A percentile compares a stretch with the other conserved stretches of the same genome.
Conservation (phyloP, 345 rosid species). For the Gossypium longicalyx region DNA sequence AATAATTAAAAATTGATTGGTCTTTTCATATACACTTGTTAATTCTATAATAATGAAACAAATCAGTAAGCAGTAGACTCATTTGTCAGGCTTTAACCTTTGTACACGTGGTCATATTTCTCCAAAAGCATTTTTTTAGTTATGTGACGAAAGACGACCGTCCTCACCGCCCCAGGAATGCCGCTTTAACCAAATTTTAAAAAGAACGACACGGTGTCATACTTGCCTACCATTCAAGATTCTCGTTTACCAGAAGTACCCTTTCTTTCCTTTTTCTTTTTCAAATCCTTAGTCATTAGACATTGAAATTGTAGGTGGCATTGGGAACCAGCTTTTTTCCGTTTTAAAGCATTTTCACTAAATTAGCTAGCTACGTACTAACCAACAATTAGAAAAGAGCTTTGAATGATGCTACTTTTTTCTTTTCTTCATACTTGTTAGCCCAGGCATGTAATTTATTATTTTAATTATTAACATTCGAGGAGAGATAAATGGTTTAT, state of each 20-base stretch:
- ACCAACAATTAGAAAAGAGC: too few species aligned
- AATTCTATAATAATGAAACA: background rate
- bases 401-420: too few species aligned
- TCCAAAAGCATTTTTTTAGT: slow-evolving; percentile 4
- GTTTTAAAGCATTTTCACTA: too few species aligned
- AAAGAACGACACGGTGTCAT: slow-evolving; percentile 20
- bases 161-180: slow-evolving; percentile 21
- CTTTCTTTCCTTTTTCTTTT: background rate
- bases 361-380: too few species aligned
- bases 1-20: background rate
- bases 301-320: too few species aligned
- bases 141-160: slow-evolving; percentile 23
- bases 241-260: slow-evolving; percentile 11
- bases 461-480: too few species aligned
- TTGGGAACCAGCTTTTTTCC: too few species aligned
- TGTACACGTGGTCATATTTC: slow-evolving; percentile 20
- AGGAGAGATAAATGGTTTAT: too few species aligned
- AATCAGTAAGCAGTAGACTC: background rate
- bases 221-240: background rate
- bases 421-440: too few species aligned
- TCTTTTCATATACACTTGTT: background rate
- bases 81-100: background rate
- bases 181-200: background rate
- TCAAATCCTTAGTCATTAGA: background rate
- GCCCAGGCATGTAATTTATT: too few species aligned